phyloP scores from a whole-genome alignment of 345 rosid genomes.

The Eucalyptus guilfoylei region DNA sequence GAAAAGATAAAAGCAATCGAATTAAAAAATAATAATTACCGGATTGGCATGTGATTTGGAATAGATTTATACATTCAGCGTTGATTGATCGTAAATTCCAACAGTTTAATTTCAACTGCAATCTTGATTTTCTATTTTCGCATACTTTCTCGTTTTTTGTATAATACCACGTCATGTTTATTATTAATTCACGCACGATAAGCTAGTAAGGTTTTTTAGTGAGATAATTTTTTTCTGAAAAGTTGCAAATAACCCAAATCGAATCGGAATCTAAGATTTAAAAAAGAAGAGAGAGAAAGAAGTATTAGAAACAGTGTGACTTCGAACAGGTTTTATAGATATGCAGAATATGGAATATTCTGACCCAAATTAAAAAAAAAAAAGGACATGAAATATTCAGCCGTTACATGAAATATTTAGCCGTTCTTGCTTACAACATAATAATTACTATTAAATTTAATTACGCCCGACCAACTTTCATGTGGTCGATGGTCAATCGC shows the following conservation, averaged over 20 bases:
- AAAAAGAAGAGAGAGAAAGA: not conserved
- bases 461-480: not conserved
- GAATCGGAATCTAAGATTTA: not conserved
- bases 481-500: not conserved
- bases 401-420: not conserved
- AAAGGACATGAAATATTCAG: too few relatives aligned
- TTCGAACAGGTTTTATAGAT: not conserved
- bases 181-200: not conserved
- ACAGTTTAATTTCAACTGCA: not conserved
- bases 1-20: not conserved
- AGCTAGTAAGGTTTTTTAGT: not conserved
- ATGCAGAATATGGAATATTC: not conserved
- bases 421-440: not conserved
- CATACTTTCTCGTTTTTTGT: not conserved
- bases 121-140: not conserved
- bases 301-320: not conserved
- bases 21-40: not conserved
- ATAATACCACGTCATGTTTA: accelerated
- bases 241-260: not conserved
- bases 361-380: not conserved
- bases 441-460: not conserved
- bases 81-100: not conserved
- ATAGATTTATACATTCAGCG: not conserved
- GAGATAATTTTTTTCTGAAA: not conserved
- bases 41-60: not conserved